Conservation (phyloP, 2,329 filamentous ascomycete species). For the Cercospora sojina region DNA sequence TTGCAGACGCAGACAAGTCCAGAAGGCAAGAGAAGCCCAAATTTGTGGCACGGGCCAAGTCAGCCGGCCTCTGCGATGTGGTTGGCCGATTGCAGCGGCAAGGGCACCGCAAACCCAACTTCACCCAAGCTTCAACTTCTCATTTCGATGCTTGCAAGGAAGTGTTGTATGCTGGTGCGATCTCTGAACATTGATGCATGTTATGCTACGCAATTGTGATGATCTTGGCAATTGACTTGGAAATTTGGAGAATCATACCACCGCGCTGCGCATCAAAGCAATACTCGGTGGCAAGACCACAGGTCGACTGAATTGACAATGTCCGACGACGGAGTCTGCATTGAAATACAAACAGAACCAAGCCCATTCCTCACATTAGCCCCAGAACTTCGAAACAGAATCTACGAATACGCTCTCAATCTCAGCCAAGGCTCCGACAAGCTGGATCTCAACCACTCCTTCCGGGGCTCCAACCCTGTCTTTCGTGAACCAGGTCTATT, state of each 20-base stretch:
- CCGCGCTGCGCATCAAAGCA: neutral
- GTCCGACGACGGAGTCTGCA: neutral
- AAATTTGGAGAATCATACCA: neutral
- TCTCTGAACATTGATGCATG: neutral
- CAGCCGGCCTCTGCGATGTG: neutral
- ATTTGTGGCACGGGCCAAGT: neutral
- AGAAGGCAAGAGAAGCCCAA: constrained; percentile 5
- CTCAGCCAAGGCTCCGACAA: neutral
- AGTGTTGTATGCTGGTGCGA: neutral
- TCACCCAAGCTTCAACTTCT: constrained; percentile 4
- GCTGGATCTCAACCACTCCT: constrained; percentile 12
- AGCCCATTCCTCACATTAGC: constrained; percentile 12
- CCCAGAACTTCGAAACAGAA: constrained; percentile 18
- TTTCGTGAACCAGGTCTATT: constrained; percentile 12
- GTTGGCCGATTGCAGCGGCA: neutral
- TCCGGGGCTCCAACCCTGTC: constrained; percentile 4
- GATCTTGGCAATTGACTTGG: neutral
- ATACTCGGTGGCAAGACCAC: neutral
- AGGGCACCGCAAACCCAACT: constrained; percentile 1
- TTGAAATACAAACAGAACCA: neutral
- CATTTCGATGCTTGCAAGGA: constrained; percentile 12
- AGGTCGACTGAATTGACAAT: neutral
- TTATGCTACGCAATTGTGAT: neutral
- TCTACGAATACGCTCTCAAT: constrained; percentile 20
- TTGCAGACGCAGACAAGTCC: neutral